Evolutionary conservation across 805 yeast species (phyloP).

Genomic region (Teunomyces barrocoloradensis): DNA sequence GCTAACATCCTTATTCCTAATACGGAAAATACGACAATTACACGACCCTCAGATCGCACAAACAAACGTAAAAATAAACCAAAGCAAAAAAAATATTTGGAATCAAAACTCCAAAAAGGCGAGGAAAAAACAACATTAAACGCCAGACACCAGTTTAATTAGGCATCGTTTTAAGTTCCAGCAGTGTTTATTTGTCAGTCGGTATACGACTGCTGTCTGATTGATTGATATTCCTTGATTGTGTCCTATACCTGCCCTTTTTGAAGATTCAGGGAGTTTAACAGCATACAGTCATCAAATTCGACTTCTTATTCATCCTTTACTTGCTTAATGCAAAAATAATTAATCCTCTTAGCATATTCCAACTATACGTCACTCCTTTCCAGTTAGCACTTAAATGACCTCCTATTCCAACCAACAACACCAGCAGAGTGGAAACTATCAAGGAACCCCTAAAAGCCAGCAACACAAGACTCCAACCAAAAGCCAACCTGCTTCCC

Average conservation of each 20-base stretch:
- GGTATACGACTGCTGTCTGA: slow-evolving; percentile 1
- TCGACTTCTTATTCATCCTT: slow-evolving; percentile 1
- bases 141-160: slow-evolving; percentile 1
- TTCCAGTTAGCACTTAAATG: not conserved
- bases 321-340: not conserved
- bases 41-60: slow-evolving; percentile 1
- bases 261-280: not conserved
- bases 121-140: slow-evolving; percentile 2
- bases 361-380: slow-evolving; percentile 4
- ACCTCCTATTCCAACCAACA: slow-evolving; percentile 1
- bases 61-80: slow-evolving; percentile 2
- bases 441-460: not conserved
- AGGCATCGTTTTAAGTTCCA: not conserved
- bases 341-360: not conserved
- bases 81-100: slow-evolving; percentile 1
- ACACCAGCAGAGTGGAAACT: not conserved
- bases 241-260: not conserved
- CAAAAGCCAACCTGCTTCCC: not conserved
- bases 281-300: not conserved
- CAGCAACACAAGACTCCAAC: slow-evolving; percentile 3
- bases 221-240: not conserved
- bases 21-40: not conserved
- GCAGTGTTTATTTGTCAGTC: slow-evolving; percentile 1
- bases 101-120: slow-evolving; percentile 2
- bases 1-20: slow-evolving; percentile 3